Evolutionary conservation across 2,329 filamentous ascomycete species (phyloP), one percentile per base, ranked within the genome.

Genomic region (Trichoderma oligosporum): DNA sequence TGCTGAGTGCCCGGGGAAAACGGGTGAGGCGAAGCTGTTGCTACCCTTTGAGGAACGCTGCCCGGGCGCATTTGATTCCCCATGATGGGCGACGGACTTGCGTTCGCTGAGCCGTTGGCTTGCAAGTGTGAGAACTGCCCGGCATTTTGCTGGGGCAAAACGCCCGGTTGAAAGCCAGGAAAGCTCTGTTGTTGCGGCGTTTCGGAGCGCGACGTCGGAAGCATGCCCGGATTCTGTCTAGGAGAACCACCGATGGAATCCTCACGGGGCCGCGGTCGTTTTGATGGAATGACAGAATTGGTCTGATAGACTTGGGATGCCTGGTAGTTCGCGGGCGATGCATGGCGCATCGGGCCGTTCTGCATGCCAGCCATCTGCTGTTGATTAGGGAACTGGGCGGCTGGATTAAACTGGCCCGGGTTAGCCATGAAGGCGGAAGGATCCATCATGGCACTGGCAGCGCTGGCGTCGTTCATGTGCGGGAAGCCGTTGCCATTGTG

Each of bases 81-180:
- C 84, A 97, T 91, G 61, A 95, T 93, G 25, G 94, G 94, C 6
- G 94, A 97, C 9, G 93, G 93, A 36, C 91, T 96, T 60, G 90
- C 88, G 71, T 91, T 94, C 49, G 85, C 82, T 3, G 91, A 91
- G 51, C 87, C 86, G 66, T 89, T 87, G 63, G 88, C 84, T 67
- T 91, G 88, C 56, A 96, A 81, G 74, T 96, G 92, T 61, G 90
- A 85, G 70, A 93, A 96, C 67, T 87, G 86, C 39, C 77, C 76
- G 51, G 84, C 81, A 62, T 82, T 82, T 68, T 82, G 83, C 66
- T 80, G 82, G 47, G 79, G 78, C 71, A 86, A 85, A 61, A 77
- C 76, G 66, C 82, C 76, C 60, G 79, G 81, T 68, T 86, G 88
- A 71, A 87, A 93, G 63, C 84, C 84, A 25, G 86, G 78, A 66